Percentiles rank a stretch among this genome's conserved stretches.
These are phyloP conservation scores for Phytophthora cryptogea DNA, from an alignment of 352 stramenopile genomes.

Conservation along the genomic window DNA sequence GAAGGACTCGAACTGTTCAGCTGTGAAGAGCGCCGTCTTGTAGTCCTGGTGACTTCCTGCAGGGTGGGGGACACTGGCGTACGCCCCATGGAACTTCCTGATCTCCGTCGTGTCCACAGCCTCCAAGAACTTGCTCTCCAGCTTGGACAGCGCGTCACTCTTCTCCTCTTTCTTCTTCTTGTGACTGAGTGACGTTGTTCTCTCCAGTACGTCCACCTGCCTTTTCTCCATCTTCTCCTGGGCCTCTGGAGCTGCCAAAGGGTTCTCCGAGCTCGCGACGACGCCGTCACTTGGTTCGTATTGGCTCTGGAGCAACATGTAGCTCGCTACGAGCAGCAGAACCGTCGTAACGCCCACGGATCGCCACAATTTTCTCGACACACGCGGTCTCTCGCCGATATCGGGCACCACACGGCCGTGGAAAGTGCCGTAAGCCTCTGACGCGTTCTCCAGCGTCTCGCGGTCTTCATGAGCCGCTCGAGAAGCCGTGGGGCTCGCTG, in stretches of 20 bases:
- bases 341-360: constrained; percentile 15
- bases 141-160: constrained; percentile 29
- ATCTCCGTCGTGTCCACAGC: constrained; percentile 32
- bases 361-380: constrained; percentile 18
- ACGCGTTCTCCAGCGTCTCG: constrained; percentile 5
- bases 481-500: background rate
- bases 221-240: constrained; percentile 2
- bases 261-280: background rate
- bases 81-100: constrained; percentile 30
- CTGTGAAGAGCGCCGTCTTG: constrained; percentile 63
- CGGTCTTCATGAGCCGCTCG: constrained; percentile 2
- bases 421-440: constrained; percentile 29
- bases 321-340: constrained; percentile 25
- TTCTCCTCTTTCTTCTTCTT: constrained; percentile 16
- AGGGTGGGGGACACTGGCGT: constrained; percentile 49
- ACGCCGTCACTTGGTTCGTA: constrained; percentile 2
- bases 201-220: background rate
- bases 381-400: constrained; percentile 7
- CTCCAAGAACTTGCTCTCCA: constrained; percentile 28
- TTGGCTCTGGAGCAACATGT: constrained; percentile 27
- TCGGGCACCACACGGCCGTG: constrained; percentile 14
- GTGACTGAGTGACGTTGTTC: constrained; percentile 18
- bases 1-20: constrained; percentile 54
- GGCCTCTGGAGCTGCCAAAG: background rate
- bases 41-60: constrained; percentile 59